Base-by-base conservation (phyloP, 106 monocot genomes). In the Apostasia shenzhenica region DNA sequence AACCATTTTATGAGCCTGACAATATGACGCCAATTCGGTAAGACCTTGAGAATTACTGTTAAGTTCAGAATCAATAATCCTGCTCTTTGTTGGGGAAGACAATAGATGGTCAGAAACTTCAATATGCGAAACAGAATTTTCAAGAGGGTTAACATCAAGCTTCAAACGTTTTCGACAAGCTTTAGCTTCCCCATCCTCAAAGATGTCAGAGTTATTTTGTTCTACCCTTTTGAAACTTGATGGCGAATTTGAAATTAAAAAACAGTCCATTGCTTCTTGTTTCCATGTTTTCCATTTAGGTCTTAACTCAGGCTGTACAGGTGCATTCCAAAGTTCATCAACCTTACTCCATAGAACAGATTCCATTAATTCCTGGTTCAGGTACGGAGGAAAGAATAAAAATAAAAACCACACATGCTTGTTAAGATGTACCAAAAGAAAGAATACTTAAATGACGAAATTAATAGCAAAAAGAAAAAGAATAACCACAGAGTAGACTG, bases 201-300 rank as follows among this genome's bases (percentile, higher is more conserved):
- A 69, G 73, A 54, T 57, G 11, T 78, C 63, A 72, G 14, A 62
- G 55, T 52, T 79, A 65, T 60, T 58, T 14, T 73, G 68, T n/a
- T 79, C 84, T 58, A 63, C 6, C 45, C 72, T 49, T 41, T 65
- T 54, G 61, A 2, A 37, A 75, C 42, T 71, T 61, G 70, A 47
- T 70, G 55, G 59, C 66, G 73, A 82, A 65, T 80, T 62, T 53
- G 81, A 82, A 60, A 72, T 65, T 51, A 66, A 73, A 63, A 89
- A 89, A 74, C 62, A 77, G 74, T 83, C 87, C 74, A 85, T 85
- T 44, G 84, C 82, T 79, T 97, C 92, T 63, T 89, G 92, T 71
- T 92, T 97, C 89, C 88, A 87, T 45, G 82, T 81, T 70, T 79
- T 92, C 97, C 97, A 97, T 66, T 97, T 92, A 57, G 79, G 71